Conservation (phyloP, 2,329 filamentous ascomycete species). For the Trichophyton simii region DNA sequence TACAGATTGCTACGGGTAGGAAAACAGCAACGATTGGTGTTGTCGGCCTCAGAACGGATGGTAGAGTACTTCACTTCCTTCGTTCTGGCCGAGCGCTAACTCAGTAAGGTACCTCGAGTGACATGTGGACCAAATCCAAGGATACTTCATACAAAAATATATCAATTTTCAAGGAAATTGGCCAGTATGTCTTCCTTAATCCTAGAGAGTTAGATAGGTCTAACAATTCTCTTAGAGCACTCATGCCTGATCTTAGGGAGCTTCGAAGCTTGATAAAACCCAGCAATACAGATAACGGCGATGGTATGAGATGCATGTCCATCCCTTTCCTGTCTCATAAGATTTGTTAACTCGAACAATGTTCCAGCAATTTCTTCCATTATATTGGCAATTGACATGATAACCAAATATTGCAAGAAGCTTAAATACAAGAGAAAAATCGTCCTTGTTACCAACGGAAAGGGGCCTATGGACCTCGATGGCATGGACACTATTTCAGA, state of each 20-base stretch:
- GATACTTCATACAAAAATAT: conserved; percentile 71
- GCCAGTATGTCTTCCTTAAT: conserved; percentile 46
- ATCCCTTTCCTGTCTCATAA: not conserved
- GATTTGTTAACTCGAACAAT: conserved; percentile 12
- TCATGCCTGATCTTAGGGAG: conserved; percentile 56
- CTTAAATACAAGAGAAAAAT: conserved; percentile 72
- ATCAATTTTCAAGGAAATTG: conserved; percentile 51
- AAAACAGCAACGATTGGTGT: conserved; percentile 69
- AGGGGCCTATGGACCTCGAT: conserved; percentile 58
- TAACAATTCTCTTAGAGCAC: conserved; percentile 30
- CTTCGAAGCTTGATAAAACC: conserved; percentile 54
- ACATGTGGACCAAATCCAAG: conserved; percentile 39
- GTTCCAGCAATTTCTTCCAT: conserved; percentile 60
- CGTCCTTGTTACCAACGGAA: conserved; percentile 72
- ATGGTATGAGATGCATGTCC: conserved; percentile 41
- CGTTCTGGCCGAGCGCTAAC: conserved; percentile 3
- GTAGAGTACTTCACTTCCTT: conserved; percentile 20
- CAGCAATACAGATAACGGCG: conserved; percentile 57
- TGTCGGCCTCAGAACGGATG: conserved; percentile 68
- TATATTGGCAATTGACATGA: conserved; percentile 77
- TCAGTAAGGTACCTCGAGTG: conserved; percentile 49
- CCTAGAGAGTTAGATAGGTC: conserved; percentile 8
- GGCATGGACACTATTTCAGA: conserved; percentile 55
- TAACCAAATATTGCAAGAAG: conserved; percentile 63
- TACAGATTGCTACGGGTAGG: conserved; percentile 49